Percentiles rank a stretch among this genome's conserved stretches.
Evolutionary conservation across 345 rosid species (phyloP).

Genomic region (Salix exigua): DNA sequence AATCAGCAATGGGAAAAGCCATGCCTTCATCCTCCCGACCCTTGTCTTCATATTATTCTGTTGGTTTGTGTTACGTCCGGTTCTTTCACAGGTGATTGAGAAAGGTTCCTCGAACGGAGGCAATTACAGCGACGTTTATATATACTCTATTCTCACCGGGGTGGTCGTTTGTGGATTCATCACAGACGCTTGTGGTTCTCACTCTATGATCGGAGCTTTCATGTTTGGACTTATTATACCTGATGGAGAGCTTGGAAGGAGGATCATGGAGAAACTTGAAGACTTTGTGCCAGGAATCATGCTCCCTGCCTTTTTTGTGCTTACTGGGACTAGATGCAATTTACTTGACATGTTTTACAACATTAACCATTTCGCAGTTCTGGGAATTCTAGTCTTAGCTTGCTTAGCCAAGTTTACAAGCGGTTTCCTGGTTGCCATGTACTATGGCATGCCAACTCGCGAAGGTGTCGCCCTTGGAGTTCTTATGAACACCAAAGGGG

Average conservation of each 20-base stretch:
- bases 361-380: neutral
- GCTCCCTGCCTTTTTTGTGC: conserved; percentile 9
- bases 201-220: conserved; percentile 17
- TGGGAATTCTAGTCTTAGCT: conserved; percentile 13
- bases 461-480: conserved; percentile 44
- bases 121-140: neutral
- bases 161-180: conserved; percentile 10
- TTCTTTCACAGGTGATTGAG: conserved; percentile 31
- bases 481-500: conserved; percentile 55
- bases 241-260: conserved; percentile 20
- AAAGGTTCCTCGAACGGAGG: conserved; percentile 23
- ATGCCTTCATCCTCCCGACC: conserved; percentile 12
- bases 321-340: neutral
- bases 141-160: conserved; percentile 5
- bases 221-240: conserved; percentile 18
- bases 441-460: conserved; percentile 16
- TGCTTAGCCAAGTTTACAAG: conserved; percentile 28
- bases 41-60: conserved; percentile 25
- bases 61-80: conserved; percentile 39
- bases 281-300: conserved; percentile 1
- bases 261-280: conserved; percentile 30
- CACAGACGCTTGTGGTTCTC: conserved; percentile 16
- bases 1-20: neutral
- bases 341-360: neutral
- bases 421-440: conserved; percentile 24